These are phyloP conservation scores for Aspergillus aculeatus DNA, from an alignment of 2,329 filamentous ascomycete genomes.

Conservation along the genomic window DNA sequence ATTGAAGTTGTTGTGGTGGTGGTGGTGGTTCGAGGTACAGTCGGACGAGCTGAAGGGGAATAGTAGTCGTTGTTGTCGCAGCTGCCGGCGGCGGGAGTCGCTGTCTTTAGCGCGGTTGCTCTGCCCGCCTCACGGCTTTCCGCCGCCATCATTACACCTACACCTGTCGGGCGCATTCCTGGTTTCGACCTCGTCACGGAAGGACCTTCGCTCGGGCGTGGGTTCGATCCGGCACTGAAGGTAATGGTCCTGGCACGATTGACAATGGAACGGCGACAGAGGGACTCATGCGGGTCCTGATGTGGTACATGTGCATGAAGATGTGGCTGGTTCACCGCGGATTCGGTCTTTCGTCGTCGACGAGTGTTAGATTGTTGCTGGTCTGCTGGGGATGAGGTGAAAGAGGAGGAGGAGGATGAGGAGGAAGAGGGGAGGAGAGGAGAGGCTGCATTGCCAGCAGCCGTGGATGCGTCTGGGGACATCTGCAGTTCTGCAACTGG, in stretches of 20 bases:
- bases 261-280: constrained; percentile 16
- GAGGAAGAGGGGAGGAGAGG: background rate
- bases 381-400: constrained; percentile 9
- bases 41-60: constrained; percentile 24
- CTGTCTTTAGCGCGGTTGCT: constrained; percentile 23
- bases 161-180: constrained; percentile 7
- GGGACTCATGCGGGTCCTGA: constrained; percentile 3
- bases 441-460: constrained; percentile 15
- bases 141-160: constrained; percentile 16
- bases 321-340: constrained; percentile 16
- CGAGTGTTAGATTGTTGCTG: constrained; percentile 8
- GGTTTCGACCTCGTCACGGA: constrained; percentile 1
- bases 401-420: background rate
- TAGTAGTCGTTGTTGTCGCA: constrained; percentile 12
- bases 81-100: constrained; percentile 16
- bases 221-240: constrained; percentile 1
- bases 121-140: constrained; percentile 32
- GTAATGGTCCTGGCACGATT: constrained; percentile 3
- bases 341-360: constrained; percentile 22
- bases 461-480: constrained; percentile 17
- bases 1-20: constrained; percentile 29
- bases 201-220: constrained; percentile 2
- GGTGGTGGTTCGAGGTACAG: background rate
- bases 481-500: constrained; percentile 14
- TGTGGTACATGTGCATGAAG: constrained; percentile 17